These are phyloP conservation scores for Aquanectria penicillioides DNA, from an alignment of 2,329 filamentous ascomycete species.

Conservation along the genomic window DNA sequence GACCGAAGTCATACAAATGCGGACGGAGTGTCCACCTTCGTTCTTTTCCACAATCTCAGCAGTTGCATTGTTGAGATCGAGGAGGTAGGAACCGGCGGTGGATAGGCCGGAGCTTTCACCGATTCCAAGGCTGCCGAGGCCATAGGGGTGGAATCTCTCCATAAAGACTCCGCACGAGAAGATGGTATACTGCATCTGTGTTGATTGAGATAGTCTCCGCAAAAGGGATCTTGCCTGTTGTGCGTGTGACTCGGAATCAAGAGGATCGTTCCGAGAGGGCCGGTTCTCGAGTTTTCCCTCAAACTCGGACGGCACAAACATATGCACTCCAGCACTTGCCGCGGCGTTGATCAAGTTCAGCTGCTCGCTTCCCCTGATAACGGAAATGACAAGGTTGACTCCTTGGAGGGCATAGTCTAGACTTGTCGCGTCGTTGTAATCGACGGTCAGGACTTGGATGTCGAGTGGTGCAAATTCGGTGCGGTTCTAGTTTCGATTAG, in stretches of 20 bases:
- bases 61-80: constrained; percentile 66
- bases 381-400: constrained; percentile 80
- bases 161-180: constrained; percentile 82
- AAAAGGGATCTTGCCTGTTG: constrained; percentile 66
- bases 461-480: constrained; percentile 63
- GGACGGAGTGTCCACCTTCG: constrained; percentile 58
- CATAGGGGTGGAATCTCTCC: constrained; percentile 76
- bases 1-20: constrained; percentile 74
- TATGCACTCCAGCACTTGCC: constrained; percentile 68
- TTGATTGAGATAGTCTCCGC: constrained; percentile 60
- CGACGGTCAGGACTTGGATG: constrained; percentile 75
- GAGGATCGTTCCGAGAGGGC: constrained; percentile 60
- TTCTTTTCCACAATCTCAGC: constrained; percentile 71
- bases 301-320: constrained; percentile 81
- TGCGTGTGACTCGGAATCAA: constrained; percentile 65
- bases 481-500: constrained; percentile 56
- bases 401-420: constrained; percentile 75
- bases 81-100: constrained; percentile 71
- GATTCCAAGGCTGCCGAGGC: constrained; percentile 68
- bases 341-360: constrained; percentile 79
- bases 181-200: constrained; percentile 70
- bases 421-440: constrained; percentile 68
- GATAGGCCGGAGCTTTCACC: constrained; percentile 64
- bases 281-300: constrained; percentile 70
- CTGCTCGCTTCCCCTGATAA: constrained; percentile 73